Conservation (phyloP, 306 rosid species). For the Glycine tomentella region DNA sequence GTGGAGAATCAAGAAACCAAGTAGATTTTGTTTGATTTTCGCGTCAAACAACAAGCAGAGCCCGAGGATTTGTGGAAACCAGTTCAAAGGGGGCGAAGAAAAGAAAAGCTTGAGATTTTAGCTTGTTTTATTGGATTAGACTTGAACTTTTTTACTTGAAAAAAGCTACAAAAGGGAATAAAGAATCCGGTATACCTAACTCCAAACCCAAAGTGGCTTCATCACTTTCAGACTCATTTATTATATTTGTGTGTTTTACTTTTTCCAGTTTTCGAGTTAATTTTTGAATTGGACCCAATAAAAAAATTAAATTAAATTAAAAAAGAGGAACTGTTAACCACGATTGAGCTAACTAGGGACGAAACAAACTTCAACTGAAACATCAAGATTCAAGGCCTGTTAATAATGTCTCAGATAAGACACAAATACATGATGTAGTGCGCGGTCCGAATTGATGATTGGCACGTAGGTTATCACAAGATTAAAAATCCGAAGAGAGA, state of each 20-base stretch:
- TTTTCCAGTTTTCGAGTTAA: conserved; percentile 39
- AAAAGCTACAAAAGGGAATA: conserved; percentile 48
- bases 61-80: conserved; percentile 70
- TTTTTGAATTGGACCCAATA: conserved; percentile 10
- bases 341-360: conserved; percentile 38
- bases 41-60: conserved; percentile 48
- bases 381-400: conserved; percentile 45
- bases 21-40: conserved; percentile 66
- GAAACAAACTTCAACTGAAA: conserved; percentile 49
- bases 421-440: too few relatives aligned
- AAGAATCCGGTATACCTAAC: conserved; percentile 61
- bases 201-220: conserved; percentile 49
- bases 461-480: conserved; percentile 41
- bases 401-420: conserved; percentile 54
- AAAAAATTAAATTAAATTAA: not conserved
- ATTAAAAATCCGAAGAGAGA: not conserved
- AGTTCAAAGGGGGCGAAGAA: conserved; percentile 3
- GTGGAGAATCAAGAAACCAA: conserved; percentile 59
- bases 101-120: conserved; percentile 49
- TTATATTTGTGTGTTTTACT: too few relatives aligned
- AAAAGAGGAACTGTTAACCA: not conserved
- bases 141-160: conserved; percentile 49
- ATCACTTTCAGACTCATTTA: not conserved
- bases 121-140: conserved; percentile 48
- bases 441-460: conserved; percentile 38